Evolutionary conservation across 2,329 filamentous ascomycete genomes (phyloP).

Genomic region (Cordyceps tenuipes): DNA sequence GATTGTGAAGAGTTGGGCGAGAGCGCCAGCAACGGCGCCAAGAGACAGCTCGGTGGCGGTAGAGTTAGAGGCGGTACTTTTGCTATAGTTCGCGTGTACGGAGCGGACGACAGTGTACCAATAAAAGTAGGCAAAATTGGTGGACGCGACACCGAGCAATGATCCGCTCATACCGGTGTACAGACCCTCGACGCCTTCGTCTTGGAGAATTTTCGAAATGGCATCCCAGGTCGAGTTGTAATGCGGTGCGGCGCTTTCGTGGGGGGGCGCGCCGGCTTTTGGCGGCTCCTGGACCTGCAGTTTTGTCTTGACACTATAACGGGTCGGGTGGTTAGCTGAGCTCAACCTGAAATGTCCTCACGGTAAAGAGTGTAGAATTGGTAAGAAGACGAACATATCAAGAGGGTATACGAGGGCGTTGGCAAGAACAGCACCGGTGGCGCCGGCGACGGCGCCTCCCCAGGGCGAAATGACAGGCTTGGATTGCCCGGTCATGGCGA

Average conservation of each 20-base stretch:
- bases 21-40: slow-evolving; percentile 77
- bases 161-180: slow-evolving; percentile 85
- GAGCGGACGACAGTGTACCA: slow-evolving; percentile 89
- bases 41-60: slow-evolving; percentile 77
- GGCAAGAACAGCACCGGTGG: slow-evolving; percentile 85
- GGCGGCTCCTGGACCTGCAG: slow-evolving; percentile 85
- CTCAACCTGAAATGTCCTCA: background rate
- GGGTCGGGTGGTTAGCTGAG: background rate
- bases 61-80: slow-evolving; percentile 49
- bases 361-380: background rate
- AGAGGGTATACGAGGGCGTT: slow-evolving; percentile 94
- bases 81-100: slow-evolving; percentile 61
- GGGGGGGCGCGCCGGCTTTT: slow-evolving; percentile 36
- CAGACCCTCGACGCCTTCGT: slow-evolving; percentile 72
- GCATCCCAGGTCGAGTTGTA: slow-evolving; percentile 87
- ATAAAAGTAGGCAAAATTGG: slow-evolving; percentile 99
- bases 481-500: slow-evolving; percentile 44
- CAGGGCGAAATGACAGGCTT: slow-evolving; percentile 78
- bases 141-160: slow-evolving; percentile 85
- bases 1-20: slow-evolving; percentile 94
- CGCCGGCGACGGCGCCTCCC: slow-evolving; percentile 87
- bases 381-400: slow-evolving; percentile 65
- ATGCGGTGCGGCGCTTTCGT: slow-evolving; percentile 49
- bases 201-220: slow-evolving; percentile 70
- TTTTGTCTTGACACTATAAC: slow-evolving; percentile 78